Base-by-base conservation (phyloP, 345 rosid genomes). In the Rhodamnia rubescens region DNA sequence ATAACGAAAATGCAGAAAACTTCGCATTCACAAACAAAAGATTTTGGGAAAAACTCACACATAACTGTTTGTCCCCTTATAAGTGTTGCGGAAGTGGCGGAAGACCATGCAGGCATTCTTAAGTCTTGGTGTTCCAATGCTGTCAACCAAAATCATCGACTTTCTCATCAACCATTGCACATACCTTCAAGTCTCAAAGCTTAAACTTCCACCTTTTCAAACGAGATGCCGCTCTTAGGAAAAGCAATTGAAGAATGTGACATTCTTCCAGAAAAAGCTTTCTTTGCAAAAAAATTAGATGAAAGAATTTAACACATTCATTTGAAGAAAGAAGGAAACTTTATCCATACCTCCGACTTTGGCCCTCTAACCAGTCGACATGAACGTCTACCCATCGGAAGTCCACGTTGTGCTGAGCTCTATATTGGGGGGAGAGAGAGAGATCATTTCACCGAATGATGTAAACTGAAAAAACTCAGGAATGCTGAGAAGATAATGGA, bases 101-200 rank as follows among this genome's bases (percentile, higher is more conserved):
- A 97, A 94, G 81, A 91, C 92, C 83, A 97, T 87, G 87, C 98
- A 95, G 83, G 92, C 93, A 88, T 93, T 93, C 89, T 93, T 95
- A 75, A 95, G 93, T 90, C 98, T 92, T 86, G 90, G 93, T 84
- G 98, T 98, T 61, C 96, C 99, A 69, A 97, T 93, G 92, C 99
- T 97, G 95, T 89, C 86, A 27, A 88, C 14, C 81, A 89, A 84
- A 85, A 61, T 75, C 86, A 56, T 50, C 75, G 81, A 84, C 52
- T 82, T 85, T 82, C 57, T 83, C 85, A 22, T 26, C 6, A 53
- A 5, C 2, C 61, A 5, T 10, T 29, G 47, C 47, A 42, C 47
- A 42, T 42, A 42, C 47, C 6, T 42, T 42, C 4, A 42, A 4
- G 64, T 58, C 64, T 58, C 53, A 87, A 42, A 82, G 53, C 57